Conservation (phyloP, 2,329 filamentous ascomycete genomes). For the Apiospora rasikravindrae region DNA sequence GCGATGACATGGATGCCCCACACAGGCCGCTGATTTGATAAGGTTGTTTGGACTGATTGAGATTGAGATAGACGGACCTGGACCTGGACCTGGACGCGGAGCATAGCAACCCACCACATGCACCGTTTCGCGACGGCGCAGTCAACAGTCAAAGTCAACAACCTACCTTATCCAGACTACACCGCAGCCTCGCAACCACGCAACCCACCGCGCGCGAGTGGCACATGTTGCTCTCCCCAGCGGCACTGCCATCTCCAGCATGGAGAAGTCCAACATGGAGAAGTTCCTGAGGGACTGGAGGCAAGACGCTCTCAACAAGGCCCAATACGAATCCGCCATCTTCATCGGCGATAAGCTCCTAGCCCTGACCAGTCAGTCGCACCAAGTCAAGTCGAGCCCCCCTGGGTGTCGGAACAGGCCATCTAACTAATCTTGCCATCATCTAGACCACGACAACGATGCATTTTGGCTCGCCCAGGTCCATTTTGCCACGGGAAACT, state of each 20-base stretch:
- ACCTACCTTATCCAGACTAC: background rate
- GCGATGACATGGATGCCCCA: background rate
- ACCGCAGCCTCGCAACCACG: constrained; percentile 37
- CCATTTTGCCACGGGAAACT: constrained; percentile 94
- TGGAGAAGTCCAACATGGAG: constrained; percentile 92
- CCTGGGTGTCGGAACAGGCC: background rate
- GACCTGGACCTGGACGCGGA: background rate
- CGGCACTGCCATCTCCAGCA: constrained; percentile 43
- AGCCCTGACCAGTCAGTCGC: constrained; percentile 82
- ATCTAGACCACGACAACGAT: constrained; percentile 84
- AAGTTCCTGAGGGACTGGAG: constrained; percentile 92
- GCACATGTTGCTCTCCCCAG: constrained; percentile 16
- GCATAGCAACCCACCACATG: background rate
- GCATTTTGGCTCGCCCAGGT: constrained; percentile 98
- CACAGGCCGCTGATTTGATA: background rate
- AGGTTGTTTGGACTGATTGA: background rate
- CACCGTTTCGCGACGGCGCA: constrained; percentile 13
- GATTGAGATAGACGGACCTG: background rate
- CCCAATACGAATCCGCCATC: constrained; percentile 95
- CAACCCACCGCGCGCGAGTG: background rate
- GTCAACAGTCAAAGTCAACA: background rate
- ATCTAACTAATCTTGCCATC: constrained; percentile 21
- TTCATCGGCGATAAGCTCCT: constrained; percentile 97
- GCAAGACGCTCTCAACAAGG: constrained; percentile 92
- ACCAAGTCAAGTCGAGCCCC: constrained; percentile 8